These are phyloP conservation scores for Penicillium cataractarum DNA, from an alignment of 495 filamentous ascomycete species.

Conservation along the genomic window DNA sequence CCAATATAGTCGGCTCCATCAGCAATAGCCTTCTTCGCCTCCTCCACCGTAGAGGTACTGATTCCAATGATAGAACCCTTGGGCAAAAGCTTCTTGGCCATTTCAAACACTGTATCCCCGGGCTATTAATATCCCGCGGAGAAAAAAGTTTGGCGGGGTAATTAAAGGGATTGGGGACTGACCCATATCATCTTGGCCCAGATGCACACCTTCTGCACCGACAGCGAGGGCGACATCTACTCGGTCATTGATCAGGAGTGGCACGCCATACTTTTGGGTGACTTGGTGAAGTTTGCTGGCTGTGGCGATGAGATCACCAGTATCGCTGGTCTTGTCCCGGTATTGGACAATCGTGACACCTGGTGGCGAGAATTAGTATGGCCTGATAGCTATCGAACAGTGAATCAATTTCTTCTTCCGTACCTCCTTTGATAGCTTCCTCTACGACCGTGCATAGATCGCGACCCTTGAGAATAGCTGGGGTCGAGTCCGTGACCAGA, in stretches of 20 bases:
- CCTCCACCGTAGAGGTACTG: conserved; percentile 66
- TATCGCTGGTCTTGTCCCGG: conserved; percentile 84
- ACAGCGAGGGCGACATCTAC: conserved; percentile 87
- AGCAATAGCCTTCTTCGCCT: conserved; percentile 67
- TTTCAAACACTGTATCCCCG: conserved; percentile 38
- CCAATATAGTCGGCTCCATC: conserved; percentile 87
- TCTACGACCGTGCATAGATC: conserved; percentile 77
- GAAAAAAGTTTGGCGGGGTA: background rate
- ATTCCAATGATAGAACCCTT: conserved; percentile 72
- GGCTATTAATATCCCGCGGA: background rate
- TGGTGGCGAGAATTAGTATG: conserved; percentile 23
- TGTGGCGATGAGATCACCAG: conserved; percentile 68
- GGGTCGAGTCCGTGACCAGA: conserved; percentile 89
- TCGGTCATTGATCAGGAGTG: conserved; percentile 94
- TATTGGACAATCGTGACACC: conserved; percentile 88
- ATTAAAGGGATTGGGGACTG: conserved; percentile 22
- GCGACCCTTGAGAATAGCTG: conserved; percentile 70
- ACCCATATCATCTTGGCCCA: conserved; percentile 95
- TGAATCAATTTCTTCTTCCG: background rate
- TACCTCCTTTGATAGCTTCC: conserved; percentile 73
- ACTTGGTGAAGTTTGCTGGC: conserved; percentile 72
- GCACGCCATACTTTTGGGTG: conserved; percentile 68
- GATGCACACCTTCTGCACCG: conserved; percentile 86
- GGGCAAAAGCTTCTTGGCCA: conserved; percentile 74
- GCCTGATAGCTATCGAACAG: background rate